Base-by-base conservation (phyloP, 805 yeast species). In the Saccharomycopsis sp. region DNA sequence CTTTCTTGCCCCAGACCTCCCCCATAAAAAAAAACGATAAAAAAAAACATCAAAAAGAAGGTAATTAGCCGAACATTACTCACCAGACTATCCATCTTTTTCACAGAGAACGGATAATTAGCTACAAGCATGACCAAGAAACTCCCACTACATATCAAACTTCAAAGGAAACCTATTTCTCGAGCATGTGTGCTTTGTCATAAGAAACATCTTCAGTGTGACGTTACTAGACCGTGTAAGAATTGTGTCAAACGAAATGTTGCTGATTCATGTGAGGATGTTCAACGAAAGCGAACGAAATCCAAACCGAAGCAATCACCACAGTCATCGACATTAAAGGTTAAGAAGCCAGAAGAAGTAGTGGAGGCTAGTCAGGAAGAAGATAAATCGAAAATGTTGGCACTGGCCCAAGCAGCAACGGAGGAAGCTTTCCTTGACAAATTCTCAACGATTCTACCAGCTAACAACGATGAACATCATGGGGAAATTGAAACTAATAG, bases 121-220 rank as follows among this genome's bases (percentile, higher is more conserved):
- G 29, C 29, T 13, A 8, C 29, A 26, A 13, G 29, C 8, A 81
- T 81, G 88, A 81, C 89, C 0, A 79, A 77, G 57, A 72, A 68
- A 51, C 71, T 81, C 20, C 68, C 80, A 1, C 60, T 62, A 9
- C 72, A 70, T 42, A 72, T 79, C 53, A 80, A 76, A 56, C 64
- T 63, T 34, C 64, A 61, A 31, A 61, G 90, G 37, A 75, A 69
- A 51, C 86, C 88, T 4, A 77, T 82, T 1, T 63, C 75, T 6
- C 69, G 81, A 38, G 93, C 90, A 1, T 83, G 93, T 56, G 69
- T 69, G 16, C 80, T 81, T 56, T 83, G 90, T 59, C 87, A 82
- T 56, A 62, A 70, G 21, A 83, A 83, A 52, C 93, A 82, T 54
- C 66, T 83, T 11, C 89, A 82, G 53, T 83, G 90, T 59, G 84